phyloP scores from a whole-genome alignment of 345 rosid genomes.

The Eucalyptus virginea region DNA sequence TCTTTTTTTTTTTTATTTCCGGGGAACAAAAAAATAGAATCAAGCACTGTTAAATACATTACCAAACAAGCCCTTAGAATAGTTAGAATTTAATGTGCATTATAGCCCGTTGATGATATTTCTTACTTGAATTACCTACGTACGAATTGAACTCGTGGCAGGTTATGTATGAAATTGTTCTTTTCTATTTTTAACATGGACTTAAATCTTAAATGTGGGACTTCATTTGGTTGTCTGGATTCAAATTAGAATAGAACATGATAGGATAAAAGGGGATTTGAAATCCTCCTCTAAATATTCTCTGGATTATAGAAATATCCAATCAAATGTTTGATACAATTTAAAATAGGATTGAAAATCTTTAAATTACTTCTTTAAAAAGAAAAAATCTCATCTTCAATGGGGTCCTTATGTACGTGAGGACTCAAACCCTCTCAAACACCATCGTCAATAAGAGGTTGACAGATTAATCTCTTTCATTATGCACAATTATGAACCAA shows the following conservation, averaged over 20 bases:
- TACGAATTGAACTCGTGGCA: neutral
- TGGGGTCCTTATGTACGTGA: neutral
- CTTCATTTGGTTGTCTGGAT: fast-evolving
- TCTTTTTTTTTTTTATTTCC: too few relatives aligned
- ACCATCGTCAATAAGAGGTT: neutral
- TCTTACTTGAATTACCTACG: neutral
- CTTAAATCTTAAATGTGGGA: neutral
- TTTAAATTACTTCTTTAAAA: neutral
- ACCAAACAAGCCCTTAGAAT: too few relatives aligned
- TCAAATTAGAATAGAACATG: too few relatives aligned
- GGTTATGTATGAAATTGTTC: too few relatives aligned
- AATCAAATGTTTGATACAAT: neutral
- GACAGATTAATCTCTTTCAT: too few relatives aligned
- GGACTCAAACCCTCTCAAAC: neutral
- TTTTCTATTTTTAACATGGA: too few relatives aligned
- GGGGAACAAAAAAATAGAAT: too few relatives aligned
- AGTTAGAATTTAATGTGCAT: neutral
- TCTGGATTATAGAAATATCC: neutral
- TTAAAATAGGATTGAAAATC: too few relatives aligned
- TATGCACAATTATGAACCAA: neutral
- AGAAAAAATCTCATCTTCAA: neutral
- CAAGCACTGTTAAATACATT: too few relatives aligned
- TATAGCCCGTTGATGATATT: fast-evolving
- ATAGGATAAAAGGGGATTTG: too few relatives aligned
- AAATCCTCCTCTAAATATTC: too few relatives aligned